Percentiles rank a stretch among this genome's conserved stretches.
phyloP scores from a whole-genome alignment of 2,329 filamentous ascomycete species.

The Acrocalymma vagum region DNA sequence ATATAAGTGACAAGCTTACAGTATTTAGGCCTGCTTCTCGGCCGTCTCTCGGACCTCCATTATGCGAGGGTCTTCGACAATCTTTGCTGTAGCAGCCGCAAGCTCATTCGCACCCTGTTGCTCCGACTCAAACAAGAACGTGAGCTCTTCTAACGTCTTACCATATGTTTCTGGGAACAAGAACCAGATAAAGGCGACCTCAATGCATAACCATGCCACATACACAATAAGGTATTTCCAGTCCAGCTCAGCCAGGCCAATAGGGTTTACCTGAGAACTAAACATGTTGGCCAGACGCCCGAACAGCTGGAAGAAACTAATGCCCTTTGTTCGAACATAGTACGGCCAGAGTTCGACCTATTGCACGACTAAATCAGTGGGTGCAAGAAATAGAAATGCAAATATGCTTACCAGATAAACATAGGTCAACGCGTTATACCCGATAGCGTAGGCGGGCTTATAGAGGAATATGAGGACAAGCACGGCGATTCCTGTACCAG shows the following conservation, averaged over 20 bases:
- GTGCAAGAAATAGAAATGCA: too few species aligned
- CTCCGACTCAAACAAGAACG: constrained; percentile 43
- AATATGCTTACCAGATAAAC: too few species aligned
- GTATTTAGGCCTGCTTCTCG: constrained; percentile 41
- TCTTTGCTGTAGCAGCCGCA: constrained; percentile 30
- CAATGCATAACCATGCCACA: constrained; percentile 45
- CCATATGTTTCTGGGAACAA: constrained; percentile 44
- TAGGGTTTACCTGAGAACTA: constrained; percentile 67
- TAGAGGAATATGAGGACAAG: constrained; percentile 63
- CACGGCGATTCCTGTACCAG: constrained; percentile 51
- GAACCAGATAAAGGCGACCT: constrained; percentile 46
- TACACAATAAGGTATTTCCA: constrained; percentile 74
- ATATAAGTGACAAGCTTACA: too few species aligned
- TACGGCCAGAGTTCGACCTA: constrained; percentile 61
- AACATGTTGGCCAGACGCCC: constrained; percentile 69
- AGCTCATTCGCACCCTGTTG: constrained; percentile 29
- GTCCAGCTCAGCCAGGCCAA: constrained; percentile 66
- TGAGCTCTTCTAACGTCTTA: constrained; percentile 43
- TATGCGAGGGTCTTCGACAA: constrained; percentile 22
- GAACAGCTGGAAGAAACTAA: constrained; percentile 67
- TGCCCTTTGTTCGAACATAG: constrained; percentile 59
- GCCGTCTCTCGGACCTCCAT: constrained; percentile 32
- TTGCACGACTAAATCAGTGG: too few species aligned
- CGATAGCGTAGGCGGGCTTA: constrained; percentile 62
- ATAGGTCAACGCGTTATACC: constrained; percentile 66